Evolutionary conservation across 1,284 basidiomycete genomes (phyloP).

Genomic region (Papiliotrema nemorosa): DNA sequence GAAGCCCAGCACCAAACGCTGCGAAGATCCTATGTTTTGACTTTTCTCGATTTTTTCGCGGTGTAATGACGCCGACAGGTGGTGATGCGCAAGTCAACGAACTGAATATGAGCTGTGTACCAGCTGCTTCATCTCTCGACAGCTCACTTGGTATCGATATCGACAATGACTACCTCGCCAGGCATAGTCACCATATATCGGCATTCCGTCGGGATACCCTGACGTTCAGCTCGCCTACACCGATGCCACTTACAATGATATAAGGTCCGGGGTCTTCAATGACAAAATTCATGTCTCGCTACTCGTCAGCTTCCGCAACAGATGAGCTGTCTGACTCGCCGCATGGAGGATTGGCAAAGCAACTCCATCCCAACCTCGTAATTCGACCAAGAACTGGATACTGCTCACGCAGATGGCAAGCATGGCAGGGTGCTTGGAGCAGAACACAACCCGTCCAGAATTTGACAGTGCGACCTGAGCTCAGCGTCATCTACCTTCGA

Average conservation of each 20-base stretch:
- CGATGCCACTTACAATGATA: constrained; percentile 59
- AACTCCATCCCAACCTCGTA: constrained; percentile 90
- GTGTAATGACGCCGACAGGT: constrained; percentile 72
- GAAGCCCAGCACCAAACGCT: constrained; percentile 64
- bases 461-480: constrained; percentile 84
- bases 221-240: constrained; percentile 2
- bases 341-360: constrained; percentile 81
- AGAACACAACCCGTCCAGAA: constrained; percentile 84
- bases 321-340: constrained; percentile 16
- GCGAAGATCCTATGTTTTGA: constrained; percentile 69
- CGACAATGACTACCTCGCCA: constrained; percentile 82
- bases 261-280: constrained; percentile 67
- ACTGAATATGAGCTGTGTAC: no score
- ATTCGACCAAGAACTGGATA: constrained; percentile 85
- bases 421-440: constrained; percentile 85
- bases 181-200: constrained; percentile 70
- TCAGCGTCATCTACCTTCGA: not conserved
- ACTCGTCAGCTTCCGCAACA: not conserved
- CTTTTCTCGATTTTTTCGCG: constrained; percentile 77
- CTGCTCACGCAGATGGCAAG: constrained; percentile 77
- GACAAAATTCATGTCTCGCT: constrained; percentile 39
- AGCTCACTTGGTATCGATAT: constrained; percentile 85
- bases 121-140: not conserved
- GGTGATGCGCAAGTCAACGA: constrained; percentile 68
- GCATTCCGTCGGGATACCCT: constrained; percentile 78